These are phyloP conservation scores for Sonneratia alba DNA, from an alignment of 345 rosid genomes.

Conservation along the genomic window DNA sequence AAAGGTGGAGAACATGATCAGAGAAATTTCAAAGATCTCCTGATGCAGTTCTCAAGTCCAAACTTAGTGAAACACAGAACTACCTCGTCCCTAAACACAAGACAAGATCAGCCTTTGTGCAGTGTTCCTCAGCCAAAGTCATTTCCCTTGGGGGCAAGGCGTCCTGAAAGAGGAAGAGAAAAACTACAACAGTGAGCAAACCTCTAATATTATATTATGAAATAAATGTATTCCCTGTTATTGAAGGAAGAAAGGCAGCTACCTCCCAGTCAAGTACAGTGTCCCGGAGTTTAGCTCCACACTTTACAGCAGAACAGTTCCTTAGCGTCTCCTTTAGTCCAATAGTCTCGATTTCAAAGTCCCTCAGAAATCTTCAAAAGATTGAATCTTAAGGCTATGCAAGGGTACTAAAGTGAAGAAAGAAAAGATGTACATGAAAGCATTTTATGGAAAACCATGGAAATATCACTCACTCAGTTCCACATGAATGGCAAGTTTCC, in stretches of 20 bases:
- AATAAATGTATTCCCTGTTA: neutral
- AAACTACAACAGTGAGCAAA: constrained; percentile 1
- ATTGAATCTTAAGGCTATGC: neutral
- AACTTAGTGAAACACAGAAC: neutral
- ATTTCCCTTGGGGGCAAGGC: constrained; percentile 82
- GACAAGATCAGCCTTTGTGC: constrained; percentile 83
- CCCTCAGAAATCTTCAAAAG: constrained; percentile 68
- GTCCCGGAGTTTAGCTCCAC: constrained; percentile 81
- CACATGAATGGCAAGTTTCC: constrained; percentile 84
- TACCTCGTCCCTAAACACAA: constrained; percentile 96
- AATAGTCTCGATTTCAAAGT: constrained; percentile 91
- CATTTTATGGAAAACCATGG: neutral
- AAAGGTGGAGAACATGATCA: constrained; percentile 4
- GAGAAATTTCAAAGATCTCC: neutral
- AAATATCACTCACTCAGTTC: constrained; percentile 55
- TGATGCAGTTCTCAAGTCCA: neutral
- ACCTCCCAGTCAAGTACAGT: constrained; percentile 99
- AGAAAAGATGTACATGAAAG: neutral
- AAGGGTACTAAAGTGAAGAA: neutral
- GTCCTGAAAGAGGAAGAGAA: constrained; percentile 40
- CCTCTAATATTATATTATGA: neutral
- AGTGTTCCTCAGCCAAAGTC: constrained; percentile 80
- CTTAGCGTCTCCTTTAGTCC: constrained; percentile 91
- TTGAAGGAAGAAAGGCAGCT: constrained; percentile 1
- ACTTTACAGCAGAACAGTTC: constrained; percentile 54